Base-by-base conservation (phyloP, 2,329 filamentous ascomycete genomes). In the Ascosphaera aggregata region DNA sequence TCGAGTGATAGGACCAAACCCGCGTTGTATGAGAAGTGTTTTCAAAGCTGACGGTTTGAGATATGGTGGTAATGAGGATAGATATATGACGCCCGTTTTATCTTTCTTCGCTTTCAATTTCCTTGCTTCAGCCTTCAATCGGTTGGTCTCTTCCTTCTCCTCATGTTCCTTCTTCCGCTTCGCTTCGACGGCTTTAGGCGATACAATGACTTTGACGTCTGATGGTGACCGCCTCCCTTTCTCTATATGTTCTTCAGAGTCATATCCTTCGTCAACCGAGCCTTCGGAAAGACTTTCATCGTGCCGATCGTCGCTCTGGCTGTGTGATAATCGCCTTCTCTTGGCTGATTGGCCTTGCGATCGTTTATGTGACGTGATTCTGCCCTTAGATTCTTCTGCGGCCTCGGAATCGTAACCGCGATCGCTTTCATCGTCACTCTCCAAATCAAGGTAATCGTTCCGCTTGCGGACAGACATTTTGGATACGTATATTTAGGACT, bases 21-120 rank as follows among this genome's bases (percentile, higher is more conserved):
- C 55, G 4, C 60, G 54, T 8, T 55, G 48, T 31, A 54, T 47
- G 2, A 63, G 48, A 5, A 63, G 47, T 3, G 50, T 53, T 41
- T 61, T 61, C n/a, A 63, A 47, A 0, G 59, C 57, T 36, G 52
- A 58, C n/a, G 60, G 60, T 43, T 61, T 61, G n/a, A 63, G 52
- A 40, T 63, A 62, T 18, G 61, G 61, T 3, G 61, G 61, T 2
- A 63, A 46, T 2, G 60, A 61, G 18, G 58, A 60, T 19, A 63
- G 48, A 42, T 62, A 63, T 34, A 63, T 47, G 3, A 63, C 59
- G 24, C 60, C 60, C 0, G 54, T 52, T 44, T 60, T 60, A 34
- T 57, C 44, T 38, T 49, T 49, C 36, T 46, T 42, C 9, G 15
- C 4, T 34, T 42, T 44, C 31, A 38, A 22, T 16, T 38, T 36